These are phyloP conservation scores for Aspergillus melleus DNA, from an alignment of 2,329 filamentous ascomycete species.

Conservation along the genomic window DNA sequence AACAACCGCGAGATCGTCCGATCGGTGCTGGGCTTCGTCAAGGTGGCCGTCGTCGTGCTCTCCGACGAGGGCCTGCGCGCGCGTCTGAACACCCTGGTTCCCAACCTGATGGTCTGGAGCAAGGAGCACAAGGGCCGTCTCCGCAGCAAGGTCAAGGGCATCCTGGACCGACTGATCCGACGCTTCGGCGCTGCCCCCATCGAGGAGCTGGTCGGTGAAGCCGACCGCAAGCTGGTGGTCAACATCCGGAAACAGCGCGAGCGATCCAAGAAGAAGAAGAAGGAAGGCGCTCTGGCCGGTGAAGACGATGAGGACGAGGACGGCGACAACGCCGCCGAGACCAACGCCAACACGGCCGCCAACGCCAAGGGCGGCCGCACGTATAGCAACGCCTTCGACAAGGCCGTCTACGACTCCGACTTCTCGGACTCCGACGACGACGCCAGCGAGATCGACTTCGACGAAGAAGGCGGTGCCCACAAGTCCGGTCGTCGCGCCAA, in stretches of 20 bases:
- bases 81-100: slow-evolving; percentile 73
- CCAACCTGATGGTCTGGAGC: slow-evolving; percentile 92
- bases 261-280: slow-evolving; percentile 85
- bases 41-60: slow-evolving; percentile 87
- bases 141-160: slow-evolving; percentile 96
- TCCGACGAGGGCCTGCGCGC: slow-evolving; percentile 77
- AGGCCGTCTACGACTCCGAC: slow-evolving; percentile 73
- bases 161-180: slow-evolving; percentile 89
- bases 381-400: slow-evolving; percentile 23
- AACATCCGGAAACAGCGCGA: slow-evolving; percentile 97
- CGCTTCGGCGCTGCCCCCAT: slow-evolving; percentile 83
- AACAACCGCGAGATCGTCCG: slow-evolving; percentile 97
- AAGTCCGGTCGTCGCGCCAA: slow-evolving; percentile 45
- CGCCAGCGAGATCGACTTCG: slow-evolving; percentile 45
- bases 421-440: slow-evolving; percentile 78
- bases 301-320: slow-evolving; percentile 56
- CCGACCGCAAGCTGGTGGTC: slow-evolving; percentile 82
- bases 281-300: slow-evolving; percentile 59
- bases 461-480: slow-evolving; percentile 35
- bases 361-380: slow-evolving; percentile 17
- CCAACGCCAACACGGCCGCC: slow-evolving; percentile 40
- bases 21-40: slow-evolving; percentile 92
- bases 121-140: slow-evolving; percentile 98
- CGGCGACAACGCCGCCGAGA: slow-evolving; percentile 41
- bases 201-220: slow-evolving; percentile 77